Evolutionary conservation across 768 basidiomycete genomes (phyloP).

Genomic region (Pilatotrama ljubarskyi): DNA sequence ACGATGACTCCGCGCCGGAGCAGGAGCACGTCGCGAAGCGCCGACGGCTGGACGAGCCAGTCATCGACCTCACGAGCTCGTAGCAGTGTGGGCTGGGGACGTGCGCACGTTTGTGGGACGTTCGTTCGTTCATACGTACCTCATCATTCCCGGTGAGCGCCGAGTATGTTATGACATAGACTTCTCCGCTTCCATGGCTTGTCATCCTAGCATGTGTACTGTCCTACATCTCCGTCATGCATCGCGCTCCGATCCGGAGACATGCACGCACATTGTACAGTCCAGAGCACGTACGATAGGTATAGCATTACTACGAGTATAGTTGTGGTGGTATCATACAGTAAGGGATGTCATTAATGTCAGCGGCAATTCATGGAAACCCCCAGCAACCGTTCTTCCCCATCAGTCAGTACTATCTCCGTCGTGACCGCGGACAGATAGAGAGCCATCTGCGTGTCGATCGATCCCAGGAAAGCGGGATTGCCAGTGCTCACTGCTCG

Average conservation of each 20-base stretch:
- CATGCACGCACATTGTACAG: neutral
- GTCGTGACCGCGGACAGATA: too few relatives aligned
- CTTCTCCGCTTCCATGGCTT: neutral
- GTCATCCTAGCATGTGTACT: neutral
- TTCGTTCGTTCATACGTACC: neutral
- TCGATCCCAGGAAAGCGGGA: neutral
- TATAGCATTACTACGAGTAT: too few relatives aligned
- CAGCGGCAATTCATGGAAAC: too few relatives aligned
- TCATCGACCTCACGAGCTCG: slow-evolving; percentile 10
- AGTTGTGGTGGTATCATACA: too few relatives aligned
- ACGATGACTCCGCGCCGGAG: slow-evolving; percentile 49
- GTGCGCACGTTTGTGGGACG: neutral
- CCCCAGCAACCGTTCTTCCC: too few relatives aligned
- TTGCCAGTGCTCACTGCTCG: neutral
- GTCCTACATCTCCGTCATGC: neutral
- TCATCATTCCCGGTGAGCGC: neutral
- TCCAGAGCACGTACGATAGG: neutral
- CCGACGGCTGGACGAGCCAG: slow-evolving; percentile 38
- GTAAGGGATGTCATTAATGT: too few relatives aligned
- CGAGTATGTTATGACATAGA: neutral
- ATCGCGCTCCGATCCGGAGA: neutral
- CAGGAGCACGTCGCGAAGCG: slow-evolving; percentile 56
- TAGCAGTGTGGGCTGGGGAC: neutral
- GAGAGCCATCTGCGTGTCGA: neutral
- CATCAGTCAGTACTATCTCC: too few relatives aligned